Conservation (phyloP, 208 protist genomes). For the Trypanosoma theileri region DNA sequence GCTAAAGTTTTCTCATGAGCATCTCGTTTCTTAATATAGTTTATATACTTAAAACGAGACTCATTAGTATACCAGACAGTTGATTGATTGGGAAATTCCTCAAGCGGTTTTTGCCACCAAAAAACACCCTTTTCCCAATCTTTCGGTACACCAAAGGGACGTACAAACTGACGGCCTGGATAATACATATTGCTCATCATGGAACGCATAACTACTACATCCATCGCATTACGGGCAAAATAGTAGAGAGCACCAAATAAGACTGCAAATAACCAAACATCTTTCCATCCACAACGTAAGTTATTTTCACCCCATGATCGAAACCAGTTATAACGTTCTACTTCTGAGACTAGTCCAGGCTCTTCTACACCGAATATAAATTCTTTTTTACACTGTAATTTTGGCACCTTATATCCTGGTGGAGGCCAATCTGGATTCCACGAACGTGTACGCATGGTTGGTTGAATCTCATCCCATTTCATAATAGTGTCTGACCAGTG, state of each 20-base stretch:
- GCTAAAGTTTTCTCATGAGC: conserved; percentile 60
- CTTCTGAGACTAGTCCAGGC: conserved; percentile 72
- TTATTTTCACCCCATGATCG: conserved; percentile 83
- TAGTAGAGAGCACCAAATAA: conserved; percentile 60
- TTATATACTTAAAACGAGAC: conserved; percentile 77
- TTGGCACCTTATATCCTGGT: conserved; percentile 82
- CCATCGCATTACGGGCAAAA: conserved; percentile 56
- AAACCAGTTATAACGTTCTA: conserved; percentile 90
- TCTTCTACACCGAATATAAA: conserved; percentile 86
- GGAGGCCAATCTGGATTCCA: conserved; percentile 89
- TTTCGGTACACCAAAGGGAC: conserved; percentile 74
- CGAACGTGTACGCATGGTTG: conserved; percentile 78
- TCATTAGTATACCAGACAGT: conserved; percentile 83
- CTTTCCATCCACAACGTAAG: conserved; percentile 77
- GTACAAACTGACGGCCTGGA: conserved; percentile 64
- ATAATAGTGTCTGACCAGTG: conserved; percentile 85
- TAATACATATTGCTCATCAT: conserved; percentile 87
- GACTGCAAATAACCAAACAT: conserved; percentile 72
- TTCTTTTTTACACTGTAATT: conserved; percentile 83
- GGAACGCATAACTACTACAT: conserved; percentile 58
- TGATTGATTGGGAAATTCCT: conserved; percentile 85
- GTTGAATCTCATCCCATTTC: conserved; percentile 87
- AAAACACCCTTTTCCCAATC: conserved; percentile 71
- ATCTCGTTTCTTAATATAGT: conserved; percentile 78
- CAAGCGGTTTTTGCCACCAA: conserved; percentile 87